Evolutionary conservation across 352 stramenopile species (phyloP), one percentile per base, ranked within the genome.

Genomic region (Phytopythium kandeliae): DNA sequence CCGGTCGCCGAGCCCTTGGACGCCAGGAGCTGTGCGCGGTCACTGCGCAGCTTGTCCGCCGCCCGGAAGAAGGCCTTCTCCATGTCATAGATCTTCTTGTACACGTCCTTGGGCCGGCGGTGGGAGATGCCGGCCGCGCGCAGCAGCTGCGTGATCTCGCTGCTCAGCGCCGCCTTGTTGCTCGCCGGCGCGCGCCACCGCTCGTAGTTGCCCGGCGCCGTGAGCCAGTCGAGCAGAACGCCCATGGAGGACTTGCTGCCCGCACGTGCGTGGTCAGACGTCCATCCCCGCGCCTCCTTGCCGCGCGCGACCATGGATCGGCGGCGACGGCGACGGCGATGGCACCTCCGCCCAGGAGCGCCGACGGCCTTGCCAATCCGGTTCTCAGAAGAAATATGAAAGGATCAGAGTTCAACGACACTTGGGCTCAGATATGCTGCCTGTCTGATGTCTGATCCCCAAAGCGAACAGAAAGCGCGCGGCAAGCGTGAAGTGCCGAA

Each of bases 141-240:
- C 38, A 74, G 51, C 36, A 41, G 42, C 10, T 37, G 36, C 46
- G 74, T 58, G 40, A 77, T 65, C 51, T 77, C 67, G 22, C 54
- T 50, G 25, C 52, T 51, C 33, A 71, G n/a, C 21, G 56, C 22
- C 10, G 46, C 15, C 26, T 30, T 45, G 26, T 48, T 53, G 31
- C 26, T 40, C 9, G 48, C 44, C 2, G 46, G 28, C 16, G 37
- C 48, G 19, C 55, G 52, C 71, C 71, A 83, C 41, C 71, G 68
- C 4, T 57, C 52, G 55, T 78, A 77, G 57, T 83, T 79, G 31
- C 59, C 67, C 1, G 35, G 55, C 3, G 21, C 16, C 10, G 54
- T 55, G 24, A 83, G 55, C 71, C 71, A 83, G 35, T 74, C 69
- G 30, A 83, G 57, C 28, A 83, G 35, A n/a, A 83, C 57, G 12